phyloP scores from a whole-genome alignment of 495 filamentous ascomycete genomes.

The Penicillium pancosmium region DNA sequence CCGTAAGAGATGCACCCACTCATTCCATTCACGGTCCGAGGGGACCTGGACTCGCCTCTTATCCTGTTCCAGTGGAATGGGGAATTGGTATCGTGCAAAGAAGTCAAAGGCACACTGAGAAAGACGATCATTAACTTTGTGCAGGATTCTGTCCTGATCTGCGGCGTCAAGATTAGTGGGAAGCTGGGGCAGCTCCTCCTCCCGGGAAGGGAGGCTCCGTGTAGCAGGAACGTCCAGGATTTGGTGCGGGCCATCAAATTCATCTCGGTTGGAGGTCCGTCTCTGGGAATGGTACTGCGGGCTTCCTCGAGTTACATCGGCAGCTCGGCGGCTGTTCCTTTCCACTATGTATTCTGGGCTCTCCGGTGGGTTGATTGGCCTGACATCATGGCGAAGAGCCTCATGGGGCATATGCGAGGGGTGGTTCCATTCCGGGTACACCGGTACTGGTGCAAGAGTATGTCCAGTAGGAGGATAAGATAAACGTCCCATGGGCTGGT shows the following conservation, averaged over 20 bases:
- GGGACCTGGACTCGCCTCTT: constrained; percentile 79
- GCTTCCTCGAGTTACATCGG: constrained; percentile 49
- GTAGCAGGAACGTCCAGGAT: constrained; percentile 68
- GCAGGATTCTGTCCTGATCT: constrained; percentile 81
- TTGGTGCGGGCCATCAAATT: constrained; percentile 86
- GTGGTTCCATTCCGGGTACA: constrained; percentile 43
- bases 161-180: constrained; percentile 80
- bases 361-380: constrained; percentile 36
- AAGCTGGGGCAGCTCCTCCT: constrained; percentile 76
- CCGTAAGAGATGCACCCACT: constrained; percentile 89
- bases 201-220: constrained; percentile 69
- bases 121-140: constrained; percentile 78
- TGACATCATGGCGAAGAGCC: constrained; percentile 35
- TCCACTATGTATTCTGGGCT: constrained; percentile 46
- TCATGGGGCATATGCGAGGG: constrained; percentile 38
- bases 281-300: constrained; percentile 64
- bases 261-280: constrained; percentile 79
- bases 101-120: constrained; percentile 88
- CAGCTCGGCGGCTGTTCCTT: constrained; percentile 39
- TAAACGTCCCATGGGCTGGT: constrained; percentile 34
- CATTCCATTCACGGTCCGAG: constrained; percentile 85
- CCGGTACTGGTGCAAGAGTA: constrained; percentile 29
- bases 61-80: constrained; percentile 77
- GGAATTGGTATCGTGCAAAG: constrained; percentile 86
- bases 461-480: constrained; percentile 42